A percentile compares a stretch with the other conserved stretches of the same genome.
Conservation (phyloP, 2,329 filamentous ascomycete species). For the Sordariomycetes sp. region DNA sequence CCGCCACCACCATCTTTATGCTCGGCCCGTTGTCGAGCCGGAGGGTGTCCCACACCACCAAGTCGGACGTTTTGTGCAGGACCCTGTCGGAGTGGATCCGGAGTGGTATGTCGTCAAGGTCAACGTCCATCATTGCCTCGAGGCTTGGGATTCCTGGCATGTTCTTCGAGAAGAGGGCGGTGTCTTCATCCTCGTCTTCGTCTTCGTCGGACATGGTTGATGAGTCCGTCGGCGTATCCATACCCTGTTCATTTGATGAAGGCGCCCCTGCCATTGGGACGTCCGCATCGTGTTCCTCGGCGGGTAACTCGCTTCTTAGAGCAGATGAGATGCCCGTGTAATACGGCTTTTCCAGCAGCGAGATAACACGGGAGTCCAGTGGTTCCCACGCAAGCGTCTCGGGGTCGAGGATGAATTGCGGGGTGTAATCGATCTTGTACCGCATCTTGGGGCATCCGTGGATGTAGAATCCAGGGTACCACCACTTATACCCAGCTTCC, state of each 20-base stretch:
- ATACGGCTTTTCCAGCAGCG: conserved; percentile 38
- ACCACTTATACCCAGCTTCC: conserved; percentile 62
- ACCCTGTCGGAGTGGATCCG: conserved; percentile 26
- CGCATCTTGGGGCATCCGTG: conserved; percentile 73
- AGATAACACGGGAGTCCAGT: conserved; percentile 40
- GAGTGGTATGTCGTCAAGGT: conserved; percentile 50
- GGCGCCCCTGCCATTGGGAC: conserved; percentile 17
- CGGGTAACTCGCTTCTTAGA: background rate
- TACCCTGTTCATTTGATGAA: conserved; percentile 4
- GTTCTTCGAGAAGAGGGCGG: conserved; percentile 42
- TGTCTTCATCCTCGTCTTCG: conserved; percentile 4
- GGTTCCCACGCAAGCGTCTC: conserved; percentile 52
- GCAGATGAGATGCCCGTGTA: conserved; percentile 38
- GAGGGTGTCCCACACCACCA: conserved; percentile 49
- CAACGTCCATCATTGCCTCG: conserved; percentile 38
- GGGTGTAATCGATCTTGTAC: conserved; percentile 73
- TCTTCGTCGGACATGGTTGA: conserved; percentile 7
- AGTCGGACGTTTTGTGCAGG: conserved; percentile 34
- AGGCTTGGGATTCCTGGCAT: conserved; percentile 58
- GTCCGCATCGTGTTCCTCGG: background rate
- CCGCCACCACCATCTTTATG: conserved; percentile 53
- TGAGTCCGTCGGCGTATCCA: conserved; percentile 4
- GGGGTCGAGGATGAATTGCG: conserved; percentile 64
- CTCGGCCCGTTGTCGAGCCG: conserved; percentile 35
- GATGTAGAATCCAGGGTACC: conserved; percentile 77